Conservation (phyloP, 139 green algal species). For the Chlorella sp. region DNA sequence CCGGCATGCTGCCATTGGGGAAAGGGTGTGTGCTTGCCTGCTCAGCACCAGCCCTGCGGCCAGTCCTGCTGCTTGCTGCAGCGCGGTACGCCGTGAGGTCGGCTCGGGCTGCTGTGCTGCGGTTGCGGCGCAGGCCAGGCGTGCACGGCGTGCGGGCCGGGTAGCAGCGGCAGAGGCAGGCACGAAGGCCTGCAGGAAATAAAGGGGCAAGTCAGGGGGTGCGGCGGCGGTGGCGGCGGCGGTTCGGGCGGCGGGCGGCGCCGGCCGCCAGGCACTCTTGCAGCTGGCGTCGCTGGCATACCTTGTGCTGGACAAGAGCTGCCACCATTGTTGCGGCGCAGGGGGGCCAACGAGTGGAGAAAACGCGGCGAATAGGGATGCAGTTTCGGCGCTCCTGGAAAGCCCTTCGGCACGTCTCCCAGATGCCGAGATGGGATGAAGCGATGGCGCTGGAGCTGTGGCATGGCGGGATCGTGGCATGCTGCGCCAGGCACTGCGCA, state of each 20-base stretch:
- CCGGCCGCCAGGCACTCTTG: too few species aligned
- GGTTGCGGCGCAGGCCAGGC: background rate
- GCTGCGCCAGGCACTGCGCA: too few species aligned
- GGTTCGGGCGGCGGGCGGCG: background rate
- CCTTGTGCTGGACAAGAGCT: background rate
- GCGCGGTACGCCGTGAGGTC: conserved; percentile 10
- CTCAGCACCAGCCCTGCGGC: background rate
- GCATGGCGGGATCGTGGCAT: too few species aligned
- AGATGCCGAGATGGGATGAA: too few species aligned
- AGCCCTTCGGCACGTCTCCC: too few species aligned
- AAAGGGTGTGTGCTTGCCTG: background rate
- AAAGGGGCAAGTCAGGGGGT: too few species aligned
- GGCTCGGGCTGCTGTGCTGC: background rate
- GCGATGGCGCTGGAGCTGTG: too few species aligned
- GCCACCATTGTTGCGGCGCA: too few species aligned
- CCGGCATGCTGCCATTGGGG: too few species aligned
- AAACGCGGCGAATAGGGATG: too few species aligned
- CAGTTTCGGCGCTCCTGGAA: too few species aligned
- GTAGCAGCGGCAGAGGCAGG: background rate
- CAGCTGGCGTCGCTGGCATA: background rate
- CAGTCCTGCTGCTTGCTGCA: background rate
- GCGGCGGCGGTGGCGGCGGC: background rate
- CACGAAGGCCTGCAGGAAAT: conserved; percentile 10
- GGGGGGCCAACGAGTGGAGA: too few species aligned
- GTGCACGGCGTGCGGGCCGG: background rate